phyloP scores from a whole-genome alignment of 768 basidiomycete genomes.

The Phlebiopsis gigantea region DNA sequence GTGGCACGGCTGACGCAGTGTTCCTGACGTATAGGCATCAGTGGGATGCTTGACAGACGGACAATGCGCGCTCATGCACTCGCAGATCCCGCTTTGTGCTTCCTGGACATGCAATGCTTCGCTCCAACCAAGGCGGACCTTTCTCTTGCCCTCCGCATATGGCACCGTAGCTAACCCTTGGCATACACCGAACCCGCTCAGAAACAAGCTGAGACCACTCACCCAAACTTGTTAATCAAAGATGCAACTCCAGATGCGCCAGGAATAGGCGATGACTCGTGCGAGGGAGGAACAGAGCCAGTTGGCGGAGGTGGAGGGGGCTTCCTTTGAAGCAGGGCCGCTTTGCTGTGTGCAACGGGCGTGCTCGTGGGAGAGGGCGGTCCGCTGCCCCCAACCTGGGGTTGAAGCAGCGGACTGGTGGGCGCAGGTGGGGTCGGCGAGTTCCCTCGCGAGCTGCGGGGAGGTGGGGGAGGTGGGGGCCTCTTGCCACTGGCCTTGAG shows the following conservation, averaged over 20 bases:
- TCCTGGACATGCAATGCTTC: too few species aligned
- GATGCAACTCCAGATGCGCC: conserved; percentile 31
- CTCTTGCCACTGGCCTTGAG: conserved; percentile 34
- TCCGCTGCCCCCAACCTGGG: conserved; percentile 31
- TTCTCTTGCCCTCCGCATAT: too few species aligned
- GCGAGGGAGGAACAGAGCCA: neutral
- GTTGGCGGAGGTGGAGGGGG: conserved; percentile 11
- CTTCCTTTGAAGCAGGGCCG: conserved; percentile 9
- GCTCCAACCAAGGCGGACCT: too few species aligned
- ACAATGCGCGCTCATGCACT: neutral
- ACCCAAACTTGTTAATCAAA: conserved; percentile 43
- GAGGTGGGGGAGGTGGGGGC: conserved; percentile 57
- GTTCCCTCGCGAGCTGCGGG: conserved; percentile 30
- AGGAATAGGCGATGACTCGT: neutral
- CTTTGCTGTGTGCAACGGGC: neutral
- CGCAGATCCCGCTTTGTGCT: too few species aligned
- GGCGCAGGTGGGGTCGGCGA: conserved; percentile 38
- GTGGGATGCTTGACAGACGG: neutral
- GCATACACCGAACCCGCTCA: too few species aligned
- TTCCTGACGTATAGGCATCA: conserved; percentile 4
- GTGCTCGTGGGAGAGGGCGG: conserved; percentile 3
- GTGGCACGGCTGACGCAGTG: neutral
- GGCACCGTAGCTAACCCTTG: too few species aligned
- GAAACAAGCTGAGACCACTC: conserved; percentile 31
- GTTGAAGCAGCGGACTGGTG: conserved; percentile 45